These are phyloP conservation scores for Aspergillus carbonarius DNA, from an alignment of 2,329 filamentous ascomycete genomes.

Conservation along the genomic window DNA sequence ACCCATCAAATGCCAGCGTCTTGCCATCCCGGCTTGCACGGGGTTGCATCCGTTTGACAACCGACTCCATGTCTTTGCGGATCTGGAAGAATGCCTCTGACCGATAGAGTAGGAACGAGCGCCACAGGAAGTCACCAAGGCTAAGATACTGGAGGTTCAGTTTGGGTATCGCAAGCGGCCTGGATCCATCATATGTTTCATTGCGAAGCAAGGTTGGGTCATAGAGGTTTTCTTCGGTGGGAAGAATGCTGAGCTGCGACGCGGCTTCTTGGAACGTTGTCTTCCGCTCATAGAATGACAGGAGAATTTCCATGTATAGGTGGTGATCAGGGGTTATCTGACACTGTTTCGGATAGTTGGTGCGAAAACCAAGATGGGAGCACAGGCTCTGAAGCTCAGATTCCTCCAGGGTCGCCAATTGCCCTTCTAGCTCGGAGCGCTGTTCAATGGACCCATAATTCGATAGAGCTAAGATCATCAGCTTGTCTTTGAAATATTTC, in stretches of 20 bases:
- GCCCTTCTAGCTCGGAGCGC: conserved; percentile 71
- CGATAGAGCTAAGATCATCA: conserved; percentile 86
- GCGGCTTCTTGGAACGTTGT: conserved; percentile 80
- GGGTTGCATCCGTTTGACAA: conserved; percentile 75
- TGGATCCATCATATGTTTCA: conserved; percentile 82
- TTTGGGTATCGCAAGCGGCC: conserved; percentile 87
- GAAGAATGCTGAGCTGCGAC: conserved; percentile 70
- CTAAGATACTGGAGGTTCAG: conserved; percentile 94
- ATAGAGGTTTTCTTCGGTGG: conserved; percentile 78
- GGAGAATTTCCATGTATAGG: conserved; percentile 62
- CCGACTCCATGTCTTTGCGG: conserved; percentile 82
- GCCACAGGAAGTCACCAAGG: conserved; percentile 94
- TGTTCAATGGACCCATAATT: conserved; percentile 89
- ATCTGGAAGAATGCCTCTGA: conserved; percentile 93
- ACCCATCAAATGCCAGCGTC: conserved; percentile 71
- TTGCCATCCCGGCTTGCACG: conserved; percentile 63
- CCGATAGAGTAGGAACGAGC: conserved; percentile 83
- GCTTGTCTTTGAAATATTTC: conserved; percentile 81
- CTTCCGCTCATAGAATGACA: conserved; percentile 72
- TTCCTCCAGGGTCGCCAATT: conserved; percentile 72
- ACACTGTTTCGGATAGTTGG: conserved; percentile 72
- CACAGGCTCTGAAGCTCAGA: conserved; percentile 71
- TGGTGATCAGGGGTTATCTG: conserved; percentile 61
- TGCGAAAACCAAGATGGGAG: conserved; percentile 71
- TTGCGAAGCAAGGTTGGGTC: conserved; percentile 75